These are phyloP conservation scores for Neoascochyta sp. DNA, from an alignment of 2,329 filamentous ascomycete genomes.

Conservation along the genomic window DNA sequence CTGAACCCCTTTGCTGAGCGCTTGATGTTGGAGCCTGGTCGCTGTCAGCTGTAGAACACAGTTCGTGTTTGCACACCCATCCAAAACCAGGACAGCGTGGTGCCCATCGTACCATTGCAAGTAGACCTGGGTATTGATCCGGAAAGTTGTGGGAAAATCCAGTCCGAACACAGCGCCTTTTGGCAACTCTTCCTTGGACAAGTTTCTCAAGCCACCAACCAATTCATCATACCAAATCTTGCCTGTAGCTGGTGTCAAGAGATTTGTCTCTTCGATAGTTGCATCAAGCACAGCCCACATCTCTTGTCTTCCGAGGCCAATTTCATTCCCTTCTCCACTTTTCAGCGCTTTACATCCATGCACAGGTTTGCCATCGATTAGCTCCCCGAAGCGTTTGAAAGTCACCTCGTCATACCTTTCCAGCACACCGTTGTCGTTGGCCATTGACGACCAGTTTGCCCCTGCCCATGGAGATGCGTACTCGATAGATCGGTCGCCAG, in stretches of 20 bases:
- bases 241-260: conserved; percentile 37
- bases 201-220: conserved; percentile 34
- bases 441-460: conserved; percentile 66
- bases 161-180: conserved; percentile 37
- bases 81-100: too few species aligned
- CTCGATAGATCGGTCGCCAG: conserved; percentile 86
- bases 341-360: conserved; percentile 13
- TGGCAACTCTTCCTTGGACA: conserved; percentile 32
- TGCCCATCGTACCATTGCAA: conserved; percentile 35
- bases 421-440: conserved; percentile 31
- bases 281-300: conserved; percentile 32
- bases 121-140: conserved; percentile 40
- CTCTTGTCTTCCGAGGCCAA: conserved; percentile 23
- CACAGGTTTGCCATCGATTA: conserved; percentile 22
- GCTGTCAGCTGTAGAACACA: too few species aligned
- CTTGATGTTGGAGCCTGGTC: conserved; percentile 54
- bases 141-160: conserved; percentile 36
- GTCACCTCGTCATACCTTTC: conserved; percentile 33
- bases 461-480: conserved; percentile 89
- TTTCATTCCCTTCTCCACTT: conserved; percentile 21
- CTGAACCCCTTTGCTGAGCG: conserved; percentile 65
- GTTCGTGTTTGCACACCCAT: too few species aligned
- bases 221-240: conserved; percentile 44
- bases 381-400: conserved; percentile 25
- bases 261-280: conserved; percentile 28